Evolutionary conservation across 2,329 filamentous ascomycete genomes (phyloP).

Genomic region (Colletotrichum eremochloae): DNA sequence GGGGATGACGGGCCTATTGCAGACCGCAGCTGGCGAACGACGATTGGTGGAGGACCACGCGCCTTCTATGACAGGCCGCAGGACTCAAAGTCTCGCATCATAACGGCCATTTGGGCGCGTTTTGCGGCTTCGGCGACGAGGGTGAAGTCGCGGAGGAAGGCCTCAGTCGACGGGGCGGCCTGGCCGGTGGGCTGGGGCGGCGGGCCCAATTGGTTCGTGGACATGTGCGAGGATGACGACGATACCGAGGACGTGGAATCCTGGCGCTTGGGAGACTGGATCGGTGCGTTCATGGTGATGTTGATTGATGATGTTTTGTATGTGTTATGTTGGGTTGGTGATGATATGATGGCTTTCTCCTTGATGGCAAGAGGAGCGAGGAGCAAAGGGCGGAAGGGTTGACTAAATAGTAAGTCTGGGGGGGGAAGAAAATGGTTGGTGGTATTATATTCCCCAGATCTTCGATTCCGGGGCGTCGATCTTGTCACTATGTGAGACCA

Average conservation of each 20-base stretch:
- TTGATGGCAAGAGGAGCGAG: slow-evolving; percentile 4
- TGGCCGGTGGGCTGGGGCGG: slow-evolving; percentile 49
- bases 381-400: neutral
- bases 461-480: slow-evolving; percentile 36
- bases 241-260: slow-evolving; percentile 39
- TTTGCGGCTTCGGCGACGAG: slow-evolving; percentile 94
- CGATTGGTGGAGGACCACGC: neutral
- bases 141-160: slow-evolving; percentile 84
- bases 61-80: slow-evolving; percentile 65
- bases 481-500: slow-evolving; percentile 32
- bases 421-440: slow-evolving; percentile 32
- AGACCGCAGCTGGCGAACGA: neutral
- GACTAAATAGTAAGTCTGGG: slow-evolving; percentile 4
- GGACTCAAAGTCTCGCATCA: slow-evolving; percentile 88
- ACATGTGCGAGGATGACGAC: slow-evolving; percentile 49
- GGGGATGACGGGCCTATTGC: neutral
- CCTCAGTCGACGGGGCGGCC: slow-evolving; percentile 59
- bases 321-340: neutral
- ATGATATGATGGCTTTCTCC: neutral
- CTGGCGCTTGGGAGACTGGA: slow-evolving; percentile 35
- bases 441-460: slow-evolving; percentile 42
- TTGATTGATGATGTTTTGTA: neutral
- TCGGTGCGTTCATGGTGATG: slow-evolving; percentile 41
- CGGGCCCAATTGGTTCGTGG: slow-evolving; percentile 43
- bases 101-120: slow-evolving; percentile 88